Conservation (phyloP, 2,329 filamentous ascomycete genomes). For the Decorospora gaudefroyi region DNA sequence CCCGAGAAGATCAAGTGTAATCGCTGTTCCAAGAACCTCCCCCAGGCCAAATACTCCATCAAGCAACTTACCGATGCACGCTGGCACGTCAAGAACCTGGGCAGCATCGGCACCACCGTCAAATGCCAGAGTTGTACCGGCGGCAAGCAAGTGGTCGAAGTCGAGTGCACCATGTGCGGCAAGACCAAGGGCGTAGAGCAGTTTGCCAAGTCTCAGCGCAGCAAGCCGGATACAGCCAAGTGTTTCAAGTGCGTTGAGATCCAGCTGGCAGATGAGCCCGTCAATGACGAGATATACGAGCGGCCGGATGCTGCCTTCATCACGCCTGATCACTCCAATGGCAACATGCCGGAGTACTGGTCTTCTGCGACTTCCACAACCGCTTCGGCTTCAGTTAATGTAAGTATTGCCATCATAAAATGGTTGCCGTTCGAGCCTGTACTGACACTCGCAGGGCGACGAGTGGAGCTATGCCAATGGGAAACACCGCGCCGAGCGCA, state of each 20-base stretch:
- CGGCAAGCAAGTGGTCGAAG: constrained; percentile 50
- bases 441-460: constrained; percentile 22
- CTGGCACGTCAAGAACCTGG: constrained; percentile 18
- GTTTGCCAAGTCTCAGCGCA: constrained; percentile 57
- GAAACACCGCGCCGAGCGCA: constrained; percentile 5
- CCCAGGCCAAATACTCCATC: constrained; percentile 51
- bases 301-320: constrained; percentile 27
- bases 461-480: constrained; percentile 15
- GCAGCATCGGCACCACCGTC: constrained; percentile 30
- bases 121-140: constrained; percentile 55
- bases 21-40: constrained; percentile 52
- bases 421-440: too few relatives aligned
- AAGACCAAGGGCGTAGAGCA: constrained; percentile 53
- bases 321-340: constrained; percentile 19
- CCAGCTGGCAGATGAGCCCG: constrained; percentile 28
- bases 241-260: constrained; percentile 41
- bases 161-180: constrained; percentile 56
- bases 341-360: constrained; percentile 30
- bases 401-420: constrained; percentile 10
- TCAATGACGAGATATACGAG: constrained; percentile 43
- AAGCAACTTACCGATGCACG: constrained; percentile 51
- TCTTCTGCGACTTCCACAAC: constrained; percentile 8
- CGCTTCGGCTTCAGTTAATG: constrained; percentile 25
- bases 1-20: constrained; percentile 51
- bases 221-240: constrained; percentile 50